Percentiles rank a stretch among this genome's conserved stretches.
Evolutionary conservation across 495 filamentous ascomycete genomes (phyloP).

Genomic region (Penicillium pancosmium): DNA sequence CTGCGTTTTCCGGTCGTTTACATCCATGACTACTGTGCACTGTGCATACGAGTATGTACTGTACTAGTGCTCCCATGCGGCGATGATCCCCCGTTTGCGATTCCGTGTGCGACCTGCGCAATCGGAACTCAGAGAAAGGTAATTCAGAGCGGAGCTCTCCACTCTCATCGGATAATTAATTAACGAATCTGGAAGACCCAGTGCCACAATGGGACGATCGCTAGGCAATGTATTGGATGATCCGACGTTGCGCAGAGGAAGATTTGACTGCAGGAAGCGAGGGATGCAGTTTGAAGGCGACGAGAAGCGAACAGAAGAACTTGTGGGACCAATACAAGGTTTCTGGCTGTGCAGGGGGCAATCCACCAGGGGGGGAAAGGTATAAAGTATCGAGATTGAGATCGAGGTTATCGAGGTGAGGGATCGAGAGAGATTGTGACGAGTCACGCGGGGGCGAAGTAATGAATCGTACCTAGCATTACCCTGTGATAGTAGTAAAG

Average conservation of each 20-base stretch:
- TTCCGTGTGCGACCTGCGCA: constrained; percentile 18
- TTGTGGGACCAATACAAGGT: constrained; percentile 18
- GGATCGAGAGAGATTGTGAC: constrained; percentile 3
- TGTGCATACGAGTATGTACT: constrained; percentile 21
- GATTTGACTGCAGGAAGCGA: constrained; percentile 26
- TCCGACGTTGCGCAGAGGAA: constrained; percentile 7
- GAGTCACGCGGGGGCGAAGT: not conserved
- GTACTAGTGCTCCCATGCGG: constrained; percentile 16
- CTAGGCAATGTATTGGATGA: constrained; percentile 27
- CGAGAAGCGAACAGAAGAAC: constrained; percentile 11
- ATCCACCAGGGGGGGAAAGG: constrained; percentile 9
- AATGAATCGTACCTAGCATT: not conserved
- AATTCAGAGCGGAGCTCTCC: constrained; percentile 16
- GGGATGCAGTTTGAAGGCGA: constrained; percentile 23
- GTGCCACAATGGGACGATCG: constrained; percentile 16
- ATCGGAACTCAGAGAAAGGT: constrained; percentile 17
- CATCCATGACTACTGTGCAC: constrained; percentile 37
- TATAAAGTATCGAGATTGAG: constrained; percentile 4
- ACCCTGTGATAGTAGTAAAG: not conserved
- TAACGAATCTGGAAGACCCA: constrained; percentile 7
- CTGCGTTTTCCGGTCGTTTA: constrained; percentile 22
- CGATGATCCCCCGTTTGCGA: constrained; percentile 27
- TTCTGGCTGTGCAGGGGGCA: not conserved
- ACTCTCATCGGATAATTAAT: constrained; percentile 25
- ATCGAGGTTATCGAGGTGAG: constrained; percentile 6